Evolutionary conservation across 2,329 filamentous ascomycete genomes (phyloP).

Genomic region (Dactylellina sp.): DNA sequence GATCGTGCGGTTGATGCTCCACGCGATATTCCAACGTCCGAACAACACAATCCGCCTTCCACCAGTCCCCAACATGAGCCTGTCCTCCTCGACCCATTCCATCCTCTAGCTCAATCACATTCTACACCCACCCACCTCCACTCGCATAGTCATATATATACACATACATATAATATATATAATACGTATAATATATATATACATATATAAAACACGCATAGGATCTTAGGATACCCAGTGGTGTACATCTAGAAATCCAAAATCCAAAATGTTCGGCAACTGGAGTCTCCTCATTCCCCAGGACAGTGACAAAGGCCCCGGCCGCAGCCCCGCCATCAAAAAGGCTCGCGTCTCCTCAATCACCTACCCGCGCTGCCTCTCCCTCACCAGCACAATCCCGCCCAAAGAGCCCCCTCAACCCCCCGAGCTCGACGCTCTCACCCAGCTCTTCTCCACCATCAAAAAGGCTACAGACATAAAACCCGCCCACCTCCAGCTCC

Average conservation of each 20-base stretch:
- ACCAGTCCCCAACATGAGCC: conserved; percentile 13
- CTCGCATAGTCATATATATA: background rate
- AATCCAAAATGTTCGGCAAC: conserved; percentile 37
- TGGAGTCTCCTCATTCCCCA: conserved; percentile 52
- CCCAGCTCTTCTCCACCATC: conserved; percentile 36
- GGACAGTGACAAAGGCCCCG: conserved; percentile 24
- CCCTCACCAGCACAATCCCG: conserved; percentile 13
- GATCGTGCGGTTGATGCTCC: background rate
- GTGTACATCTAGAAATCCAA: background rate
- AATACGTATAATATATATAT: no score
- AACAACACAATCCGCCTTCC: conserved; percentile 15
- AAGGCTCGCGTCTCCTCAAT: conserved; percentile 38
- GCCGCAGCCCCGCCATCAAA: conserved; percentile 36
- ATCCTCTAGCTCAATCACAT: no score
- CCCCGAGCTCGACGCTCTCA: conserved; percentile 18
- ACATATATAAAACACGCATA: no score
- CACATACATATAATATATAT: no score
- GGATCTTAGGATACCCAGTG: no score
- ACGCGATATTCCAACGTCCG: conserved; percentile 24
- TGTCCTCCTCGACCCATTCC: background rate
- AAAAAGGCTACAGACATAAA: conserved; percentile 38
- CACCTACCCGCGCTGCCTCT: conserved; percentile 43
- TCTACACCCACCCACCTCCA: background rate
- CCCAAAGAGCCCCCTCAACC: conserved; percentile 1
- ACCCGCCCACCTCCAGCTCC: conserved; percentile 30